Evolutionary conservation across 352 stramenopile species (phyloP), one percentile per base, ranked within the genome.

Genomic region (Phytophthora pseudosyringae): DNA sequence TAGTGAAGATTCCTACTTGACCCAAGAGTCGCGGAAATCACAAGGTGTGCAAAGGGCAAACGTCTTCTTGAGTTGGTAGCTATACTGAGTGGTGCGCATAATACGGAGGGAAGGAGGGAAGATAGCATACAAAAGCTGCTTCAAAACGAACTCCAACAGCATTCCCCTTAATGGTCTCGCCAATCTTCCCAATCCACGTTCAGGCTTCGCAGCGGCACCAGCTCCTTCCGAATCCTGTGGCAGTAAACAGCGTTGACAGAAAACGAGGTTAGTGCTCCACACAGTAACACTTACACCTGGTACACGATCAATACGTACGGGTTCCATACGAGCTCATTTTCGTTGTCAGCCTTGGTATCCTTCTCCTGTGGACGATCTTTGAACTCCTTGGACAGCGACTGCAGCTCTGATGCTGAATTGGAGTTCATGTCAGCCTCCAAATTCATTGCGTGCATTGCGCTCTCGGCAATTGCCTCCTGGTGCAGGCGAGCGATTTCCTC

Each of bases 151-250:
- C 11, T 46, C 8, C 40, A 29, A 31, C 57, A 43, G 8, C 26
- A 53, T 49, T 11, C 31, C 21, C 31, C 43, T 67, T 49, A 94
- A 51, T 94, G 86, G 47, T 94, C 86, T 66, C 86, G 83, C 86
- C 86, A 94, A 51, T 80, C 80, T 68, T 94, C 86, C 78, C 83
- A 92, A 67, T 91, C 81, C 41, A 91, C 67, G 55, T 91, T 94
- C 31, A 93, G 67, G 53, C 82, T 93, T 64, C 88, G 78, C 28
- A 94, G 57, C 28, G 86, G 86, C 50, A 94, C 83, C 11, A 94
- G 70, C 51, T 94, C 86, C 25, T 83, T 82, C 10, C 90, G 71
- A 40, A 94, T 81, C 5, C 86, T 94, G 47, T 18, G 12, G 6
- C 16, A 47, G 15, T 6, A 46, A 15, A 45, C 49, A n/a, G 31